These are phyloP conservation scores for Biscutella laevigata DNA, from an alignment of 441 rosid species.

Conservation along the genomic window DNA sequence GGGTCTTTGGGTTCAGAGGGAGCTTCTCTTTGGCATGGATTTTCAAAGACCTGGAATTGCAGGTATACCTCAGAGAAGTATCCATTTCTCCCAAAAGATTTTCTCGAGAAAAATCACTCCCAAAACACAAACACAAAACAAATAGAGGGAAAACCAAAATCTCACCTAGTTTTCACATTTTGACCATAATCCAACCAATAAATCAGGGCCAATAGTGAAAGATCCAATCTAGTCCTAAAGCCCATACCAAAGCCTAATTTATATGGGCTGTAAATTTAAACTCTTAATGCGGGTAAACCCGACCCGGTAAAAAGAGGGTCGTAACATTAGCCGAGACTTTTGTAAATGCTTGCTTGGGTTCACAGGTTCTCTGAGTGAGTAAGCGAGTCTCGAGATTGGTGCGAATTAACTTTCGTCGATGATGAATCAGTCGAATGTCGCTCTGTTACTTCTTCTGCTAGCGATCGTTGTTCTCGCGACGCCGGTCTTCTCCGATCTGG, in stretches of 20 bases:
- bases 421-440: slow-evolving; percentile 36
- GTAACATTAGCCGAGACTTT: background rate
- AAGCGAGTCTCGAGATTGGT: slow-evolving; percentile 15
- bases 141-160: slow-evolving; percentile 20
- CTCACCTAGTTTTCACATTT: slow-evolving; percentile 21
- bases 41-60: slow-evolving; percentile 54
- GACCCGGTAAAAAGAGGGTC: slow-evolving; percentile 20
- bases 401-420: background rate
- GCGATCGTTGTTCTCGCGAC: slow-evolving; percentile 36
- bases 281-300: slow-evolving; percentile 1
- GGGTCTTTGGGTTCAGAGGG: slow-evolving; percentile 49
- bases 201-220: background rate
- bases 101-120: slow-evolving; percentile 19
- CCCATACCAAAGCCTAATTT: background rate
- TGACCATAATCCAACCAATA: background rate
- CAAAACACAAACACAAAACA: background rate
- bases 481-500: slow-evolving; percentile 65
- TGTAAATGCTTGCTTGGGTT: background rate
- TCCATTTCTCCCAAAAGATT: slow-evolving; percentile 38
- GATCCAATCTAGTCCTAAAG: background rate
- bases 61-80: slow-evolving; percentile 65
- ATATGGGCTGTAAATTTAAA: background rate
- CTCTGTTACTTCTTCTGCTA: slow-evolving; percentile 32
- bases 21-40: slow-evolving; percentile 88
- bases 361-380: background rate